Percentiles rank a stretch among this genome's conserved stretches.
Evolutionary conservation across 2,329 filamentous ascomycete species (phyloP).

Genomic region (Didymella pomorum): DNA sequence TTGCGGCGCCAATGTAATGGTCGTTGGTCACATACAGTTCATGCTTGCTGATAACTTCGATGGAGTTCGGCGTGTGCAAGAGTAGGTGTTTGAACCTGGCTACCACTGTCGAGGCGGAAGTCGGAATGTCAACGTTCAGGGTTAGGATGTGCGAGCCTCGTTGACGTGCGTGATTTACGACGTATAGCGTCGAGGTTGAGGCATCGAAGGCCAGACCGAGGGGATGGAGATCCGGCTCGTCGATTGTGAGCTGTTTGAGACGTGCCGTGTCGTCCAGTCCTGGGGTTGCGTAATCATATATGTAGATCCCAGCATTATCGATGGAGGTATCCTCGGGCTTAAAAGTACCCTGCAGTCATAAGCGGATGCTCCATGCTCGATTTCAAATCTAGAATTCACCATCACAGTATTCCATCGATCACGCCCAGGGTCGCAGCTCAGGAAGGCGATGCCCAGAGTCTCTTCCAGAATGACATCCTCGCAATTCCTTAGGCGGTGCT

Average conservation of each 20-base stretch:
- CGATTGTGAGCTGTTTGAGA: conserved; percentile 36
- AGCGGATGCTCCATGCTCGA: neutral
- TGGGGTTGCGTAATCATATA: conserved; percentile 50
- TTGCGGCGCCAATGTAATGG: conserved; percentile 47
- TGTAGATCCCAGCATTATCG: conserved; percentile 46
- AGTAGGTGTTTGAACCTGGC: conserved; percentile 44
- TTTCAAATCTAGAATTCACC: conserved; percentile 40
- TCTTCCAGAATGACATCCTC: conserved; percentile 55
- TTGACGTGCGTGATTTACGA: conserved; percentile 51
- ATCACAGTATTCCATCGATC: conserved; percentile 58
- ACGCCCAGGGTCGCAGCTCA: conserved; percentile 55
- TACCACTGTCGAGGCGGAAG: conserved; percentile 38
- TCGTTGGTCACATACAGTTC: conserved; percentile 55
- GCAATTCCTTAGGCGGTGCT: conserved; percentile 52
- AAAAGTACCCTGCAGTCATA: conserved; percentile 39
- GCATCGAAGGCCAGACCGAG: conserved; percentile 52
- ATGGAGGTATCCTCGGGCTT: conserved; percentile 23
- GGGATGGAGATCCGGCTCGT: conserved; percentile 51
- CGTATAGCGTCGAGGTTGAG: conserved; percentile 47
- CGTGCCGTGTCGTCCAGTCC: conserved; percentile 24
- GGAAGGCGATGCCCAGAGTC: conserved; percentile 44
- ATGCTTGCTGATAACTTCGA: conserved; percentile 44
- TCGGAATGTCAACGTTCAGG: conserved; percentile 42
- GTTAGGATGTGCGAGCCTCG: conserved; percentile 41
- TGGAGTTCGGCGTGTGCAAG: conserved; percentile 51